These are phyloP conservation scores for Parietichytrium sp. DNA, from an alignment of 108 stramenopile species.

Conservation along the genomic window DNA sequence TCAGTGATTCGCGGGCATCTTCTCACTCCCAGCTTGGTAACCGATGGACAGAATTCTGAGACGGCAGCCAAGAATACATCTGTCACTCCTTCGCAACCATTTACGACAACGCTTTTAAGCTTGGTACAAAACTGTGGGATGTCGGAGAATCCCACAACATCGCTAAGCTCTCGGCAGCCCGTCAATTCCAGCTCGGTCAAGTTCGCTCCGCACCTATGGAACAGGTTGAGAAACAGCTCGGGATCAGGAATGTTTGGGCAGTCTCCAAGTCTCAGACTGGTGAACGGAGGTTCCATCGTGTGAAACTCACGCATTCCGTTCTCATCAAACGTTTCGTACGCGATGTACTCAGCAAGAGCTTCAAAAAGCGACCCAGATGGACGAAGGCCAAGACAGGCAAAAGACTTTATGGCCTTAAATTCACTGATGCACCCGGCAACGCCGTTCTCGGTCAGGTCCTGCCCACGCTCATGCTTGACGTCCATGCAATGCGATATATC, in stretches of 20 bases:
- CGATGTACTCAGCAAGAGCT: background rate
- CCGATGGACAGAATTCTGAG: background rate
- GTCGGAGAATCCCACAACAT: constrained; percentile 25
- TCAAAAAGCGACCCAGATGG: background rate
- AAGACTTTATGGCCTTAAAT: background rate
- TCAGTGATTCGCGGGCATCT: background rate
- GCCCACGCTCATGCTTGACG: background rate
- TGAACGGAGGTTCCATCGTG: background rate
- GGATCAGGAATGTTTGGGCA: constrained; percentile 15
- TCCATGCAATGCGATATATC: constrained; percentile 12
- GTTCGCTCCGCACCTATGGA: background rate
- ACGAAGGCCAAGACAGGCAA: background rate
- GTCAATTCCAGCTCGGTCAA: background rate
- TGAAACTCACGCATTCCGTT: constrained; percentile 1
- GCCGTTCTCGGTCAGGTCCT: constrained; percentile 14
- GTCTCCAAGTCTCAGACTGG: background rate
- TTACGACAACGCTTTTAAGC: background rate
- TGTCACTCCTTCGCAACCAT: background rate
- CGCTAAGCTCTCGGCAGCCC: background rate
- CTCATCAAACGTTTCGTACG: no score
- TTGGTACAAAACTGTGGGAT: background rate
- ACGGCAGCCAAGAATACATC: background rate
- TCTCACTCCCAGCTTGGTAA: background rate
- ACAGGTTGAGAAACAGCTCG: background rate
- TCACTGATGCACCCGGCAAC: background rate